Evolutionary conservation across 2,329 filamentous ascomycete species (phyloP).

Genomic region (Diaporthe destruens): DNA sequence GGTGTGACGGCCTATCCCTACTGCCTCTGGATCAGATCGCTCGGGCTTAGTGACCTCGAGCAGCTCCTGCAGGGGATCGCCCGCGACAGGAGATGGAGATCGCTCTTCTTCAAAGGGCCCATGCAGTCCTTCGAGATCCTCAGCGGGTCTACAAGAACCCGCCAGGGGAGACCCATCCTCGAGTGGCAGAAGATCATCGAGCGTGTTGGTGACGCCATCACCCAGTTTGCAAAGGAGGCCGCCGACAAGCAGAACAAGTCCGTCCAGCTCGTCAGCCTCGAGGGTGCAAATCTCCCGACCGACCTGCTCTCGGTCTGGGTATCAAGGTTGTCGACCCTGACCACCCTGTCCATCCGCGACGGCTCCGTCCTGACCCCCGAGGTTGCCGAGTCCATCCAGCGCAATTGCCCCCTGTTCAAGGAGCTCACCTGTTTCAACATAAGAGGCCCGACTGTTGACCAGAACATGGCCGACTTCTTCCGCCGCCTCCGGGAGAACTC

Average conservation of each 20-base stretch:
- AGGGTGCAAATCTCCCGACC: constrained; percentile 63
- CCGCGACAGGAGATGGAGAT: constrained; percentile 46
- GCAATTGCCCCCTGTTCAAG: constrained; percentile 71
- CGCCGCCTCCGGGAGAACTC: constrained; percentile 66
- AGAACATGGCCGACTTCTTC: constrained; percentile 70
- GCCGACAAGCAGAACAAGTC: constrained; percentile 58
- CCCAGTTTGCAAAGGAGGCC: constrained; percentile 59
- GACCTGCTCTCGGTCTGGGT: constrained; percentile 69
- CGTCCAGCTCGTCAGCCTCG: constrained; percentile 69
- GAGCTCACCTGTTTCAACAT: constrained; percentile 69
- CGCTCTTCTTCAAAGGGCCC: constrained; percentile 56
- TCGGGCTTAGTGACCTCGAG: constrained; percentile 73
- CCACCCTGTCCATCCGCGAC: constrained; percentile 70
- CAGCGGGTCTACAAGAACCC: constrained; percentile 45
- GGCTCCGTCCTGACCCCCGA: constrained; percentile 69
- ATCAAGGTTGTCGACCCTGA: constrained; percentile 68
- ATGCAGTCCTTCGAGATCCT: constrained; percentile 54
- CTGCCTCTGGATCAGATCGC: constrained; percentile 73
- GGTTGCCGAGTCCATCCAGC: constrained; percentile 65
- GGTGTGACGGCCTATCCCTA: constrained; percentile 76
- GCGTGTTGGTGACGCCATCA: constrained; percentile 69
- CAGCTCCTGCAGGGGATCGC: constrained; percentile 68
- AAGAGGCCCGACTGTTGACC: constrained; percentile 62
- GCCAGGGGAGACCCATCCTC: constrained; percentile 45
- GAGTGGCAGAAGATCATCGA: constrained; percentile 54